These are phyloP conservation scores for Lentinus polychrous DNA, from an alignment of 1,284 basidiomycete genomes.

Conservation along the genomic window DNA sequence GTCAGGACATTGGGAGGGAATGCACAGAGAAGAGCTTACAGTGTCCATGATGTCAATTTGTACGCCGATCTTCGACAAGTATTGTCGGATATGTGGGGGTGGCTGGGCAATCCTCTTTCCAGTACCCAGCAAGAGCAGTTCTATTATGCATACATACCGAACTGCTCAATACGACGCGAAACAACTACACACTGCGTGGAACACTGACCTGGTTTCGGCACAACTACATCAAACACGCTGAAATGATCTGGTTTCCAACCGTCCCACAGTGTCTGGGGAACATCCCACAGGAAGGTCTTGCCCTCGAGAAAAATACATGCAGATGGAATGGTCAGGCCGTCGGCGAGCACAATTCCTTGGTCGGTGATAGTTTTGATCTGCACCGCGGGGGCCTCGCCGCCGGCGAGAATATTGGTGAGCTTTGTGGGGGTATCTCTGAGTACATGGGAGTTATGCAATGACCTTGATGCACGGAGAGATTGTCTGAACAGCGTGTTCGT, in stretches of 20 bases:
- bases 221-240: conserved; percentile 72
- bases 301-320: conserved; percentile 84
- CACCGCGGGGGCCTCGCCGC: conserved; percentile 60
- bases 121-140: conserved; percentile 87
- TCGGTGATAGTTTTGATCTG: conserved; percentile 59
- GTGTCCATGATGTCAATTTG: conserved; percentile 94
- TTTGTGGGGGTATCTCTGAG: conserved; percentile 17
- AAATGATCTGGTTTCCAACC: conserved; percentile 75
- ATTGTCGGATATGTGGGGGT: conserved; percentile 60
- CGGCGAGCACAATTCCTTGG: conserved; percentile 58
- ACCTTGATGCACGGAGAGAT: neutral
- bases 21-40: conserved; percentile 41
- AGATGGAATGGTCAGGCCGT: conserved; percentile 73
- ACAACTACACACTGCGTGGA: neutral
- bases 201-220: conserved; percentile 78
- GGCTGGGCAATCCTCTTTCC: conserved; percentile 69
- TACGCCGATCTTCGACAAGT: conserved; percentile 76
- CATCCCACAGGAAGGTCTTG: conserved; percentile 87
- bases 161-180: neutral
- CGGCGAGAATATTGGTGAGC: conserved; percentile 68
- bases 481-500: neutral
- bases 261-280: conserved; percentile 52
- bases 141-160: conserved; percentile 35
- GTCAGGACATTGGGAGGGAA: neutral
- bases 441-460: conserved; percentile 11